A percentile compares a stretch with the other conserved stretches of the same genome.
These are phyloP conservation scores for Macrophomina phaseolina DNA, from an alignment of 2,329 filamentous ascomycete genomes.

Conservation along the genomic window DNA sequence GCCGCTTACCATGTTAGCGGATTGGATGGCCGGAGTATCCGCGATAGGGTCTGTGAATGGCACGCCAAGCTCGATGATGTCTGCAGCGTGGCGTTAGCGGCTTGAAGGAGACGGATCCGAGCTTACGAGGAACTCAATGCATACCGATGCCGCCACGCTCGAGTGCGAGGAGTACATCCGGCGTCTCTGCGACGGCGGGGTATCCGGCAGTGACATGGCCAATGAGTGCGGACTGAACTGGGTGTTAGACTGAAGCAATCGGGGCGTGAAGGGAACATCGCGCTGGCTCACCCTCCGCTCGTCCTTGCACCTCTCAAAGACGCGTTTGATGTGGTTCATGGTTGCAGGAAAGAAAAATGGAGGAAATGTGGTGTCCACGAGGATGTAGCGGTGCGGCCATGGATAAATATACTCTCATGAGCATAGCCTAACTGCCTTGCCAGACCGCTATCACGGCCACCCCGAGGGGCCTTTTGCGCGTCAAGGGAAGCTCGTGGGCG, in stretches of 20 bases:
- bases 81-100: constrained; percentile 51
- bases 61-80: constrained; percentile 92
- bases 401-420: background rate
- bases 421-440: background rate
- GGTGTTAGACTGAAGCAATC: background rate
- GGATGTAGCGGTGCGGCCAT: background rate
- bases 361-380: background rate
- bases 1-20: constrained; percentile 75
- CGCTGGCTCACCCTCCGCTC: constrained; percentile 2
- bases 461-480: background rate
- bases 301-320: background rate
- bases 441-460: too few species aligned
- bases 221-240: constrained; percentile 70
- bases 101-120: background rate
- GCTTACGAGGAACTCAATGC: constrained; percentile 34
- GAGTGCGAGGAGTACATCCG: constrained; percentile 78
- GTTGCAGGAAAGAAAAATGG: background rate
- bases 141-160: constrained; percentile 89
- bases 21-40: constrained; percentile 90
- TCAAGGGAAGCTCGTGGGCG: background rate
- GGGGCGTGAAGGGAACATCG: background rate
- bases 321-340: constrained; percentile 18
- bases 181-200: constrained; percentile 78
- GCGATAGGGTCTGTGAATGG: constrained; percentile 98
- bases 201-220: constrained; percentile 96